Evolutionary conservation across 148 eudicot species (phyloP).

Genomic region (Camellia lanceoleosa): DNA sequence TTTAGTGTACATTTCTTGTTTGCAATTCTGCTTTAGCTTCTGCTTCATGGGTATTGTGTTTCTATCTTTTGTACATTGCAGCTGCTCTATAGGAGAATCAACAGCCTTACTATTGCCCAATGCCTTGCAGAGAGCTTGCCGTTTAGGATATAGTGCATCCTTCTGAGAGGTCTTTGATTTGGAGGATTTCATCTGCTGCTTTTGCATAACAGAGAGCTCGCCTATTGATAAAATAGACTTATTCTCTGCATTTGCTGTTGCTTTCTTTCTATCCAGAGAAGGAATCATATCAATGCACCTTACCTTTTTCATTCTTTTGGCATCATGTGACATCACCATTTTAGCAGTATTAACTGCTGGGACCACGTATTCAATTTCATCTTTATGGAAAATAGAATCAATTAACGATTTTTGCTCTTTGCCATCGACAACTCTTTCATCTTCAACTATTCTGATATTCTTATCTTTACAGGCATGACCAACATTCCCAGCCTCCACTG

Average conservation of each 20-base stretch:
- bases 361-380: slow-evolving; percentile 9
- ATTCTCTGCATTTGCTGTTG: slow-evolving; percentile 12
- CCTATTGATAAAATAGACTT: slow-evolving; percentile 21
- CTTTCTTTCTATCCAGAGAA: slow-evolving; percentile 11
- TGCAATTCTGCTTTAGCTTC: slow-evolving; percentile 28
- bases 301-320: slow-evolving; percentile 9
- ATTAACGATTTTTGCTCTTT: slow-evolving; percentile 23
- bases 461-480: slow-evolving; percentile 16
- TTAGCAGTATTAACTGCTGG: slow-evolving; percentile 15
- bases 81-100: slow-evolving; percentile 17
- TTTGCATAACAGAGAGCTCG: slow-evolving; percentile 20
- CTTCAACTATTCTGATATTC: slow-evolving; percentile 14
- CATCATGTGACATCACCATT: neutral
- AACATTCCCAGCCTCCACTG: slow-evolving; percentile 22
- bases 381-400: slow-evolving; percentile 18
- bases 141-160: slow-evolving; percentile 25
- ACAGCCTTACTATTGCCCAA: slow-evolving; percentile 21
- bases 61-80: slow-evolving; percentile 29
- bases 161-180: slow-evolving; percentile 23
- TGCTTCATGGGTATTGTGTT: slow-evolving; percentile 29
- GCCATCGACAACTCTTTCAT: slow-evolving; percentile 18
- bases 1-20: slow-evolving; percentile 25
- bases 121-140: slow-evolving; percentile 21
- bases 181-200: slow-evolving; percentile 23
- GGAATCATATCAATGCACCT: slow-evolving; percentile 7